Base-by-base conservation (phyloP, 2,329 filamentous ascomycete genomes). In the Cyphellophora attinorum region DNA sequence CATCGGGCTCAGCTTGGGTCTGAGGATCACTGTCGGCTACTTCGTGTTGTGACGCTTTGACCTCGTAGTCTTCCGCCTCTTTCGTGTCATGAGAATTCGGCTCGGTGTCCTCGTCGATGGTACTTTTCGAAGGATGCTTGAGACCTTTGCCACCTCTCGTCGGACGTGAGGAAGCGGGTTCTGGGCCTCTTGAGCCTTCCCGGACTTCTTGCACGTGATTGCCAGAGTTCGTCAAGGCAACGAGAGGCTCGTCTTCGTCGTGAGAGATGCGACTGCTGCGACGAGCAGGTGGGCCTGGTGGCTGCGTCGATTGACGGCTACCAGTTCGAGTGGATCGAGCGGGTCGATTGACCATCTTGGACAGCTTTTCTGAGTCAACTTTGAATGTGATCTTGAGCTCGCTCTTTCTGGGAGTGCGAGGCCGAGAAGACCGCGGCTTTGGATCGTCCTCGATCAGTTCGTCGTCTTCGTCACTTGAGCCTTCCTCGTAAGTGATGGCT, bases 221-320 rank as follows among this genome's bases (percentile, higher is more conserved):
- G 12, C 74, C 74, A 5, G 73, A 76, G 42, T 72, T 68, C 3
- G 73, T 71, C 29, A 79, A 57, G 11, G 68, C 71, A 29, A 75
- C 57, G 11, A 78, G 64, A 19, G 71, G 65, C 21, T 70, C 67
- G 16, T 70, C 65, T 3, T 68, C 60, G 43, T 74, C 71, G 41
- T 74, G 71, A 15, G 68, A 74, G 12, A 74, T 62, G 29, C 76
- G 73, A 50, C 71, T 76, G 43, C 67, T 76, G 41, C 73, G 65
- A 43, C 75, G 50, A 11, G 31, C 48, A 19, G 13, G 37, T 29
- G 11, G 36, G 49, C 44, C 39, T 61, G 47, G 41, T 39, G 33
- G 48, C 38, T 37, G 51, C 38, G 31, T 41, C 19, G 29, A 54
- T 38, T 27, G 55, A 40, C 33, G 58, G 47, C 34, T 47, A 36